phyloP scores from a whole-genome alignment of 2,329 filamentous ascomycete genomes.

The Nemania diffusa region DNA sequence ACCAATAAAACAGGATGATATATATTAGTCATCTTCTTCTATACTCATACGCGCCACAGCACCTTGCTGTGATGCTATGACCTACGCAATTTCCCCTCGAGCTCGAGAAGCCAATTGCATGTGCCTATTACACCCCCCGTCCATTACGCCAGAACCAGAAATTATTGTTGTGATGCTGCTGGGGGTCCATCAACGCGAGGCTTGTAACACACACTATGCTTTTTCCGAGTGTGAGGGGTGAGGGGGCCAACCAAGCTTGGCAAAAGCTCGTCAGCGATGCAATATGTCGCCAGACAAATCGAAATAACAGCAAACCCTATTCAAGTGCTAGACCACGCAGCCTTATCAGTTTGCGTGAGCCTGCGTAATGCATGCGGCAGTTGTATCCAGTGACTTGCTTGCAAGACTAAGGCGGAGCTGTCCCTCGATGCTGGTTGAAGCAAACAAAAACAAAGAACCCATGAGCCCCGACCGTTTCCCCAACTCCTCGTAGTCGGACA shows the following conservation, averaged over 20 bases:
- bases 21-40: slow-evolving; percentile 36
- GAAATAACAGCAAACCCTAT: slow-evolving; percentile 16
- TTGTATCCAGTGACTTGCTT: slow-evolving; percentile 32
- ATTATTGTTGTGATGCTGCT: not conserved
- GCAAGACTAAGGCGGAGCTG: slow-evolving; percentile 21
- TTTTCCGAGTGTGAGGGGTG: not conserved
- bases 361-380: slow-evolving; percentile 2
- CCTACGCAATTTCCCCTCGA: slow-evolving; percentile 4
- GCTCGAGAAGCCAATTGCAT: slow-evolving; percentile 9
- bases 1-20: slow-evolving; percentile 25
- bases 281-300: slow-evolving; percentile 13
- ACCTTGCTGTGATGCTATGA: slow-evolving; percentile 9
- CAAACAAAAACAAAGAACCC: slow-evolving; percentile 37
- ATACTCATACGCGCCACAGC: slow-evolving; percentile 21
- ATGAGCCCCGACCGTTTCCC: slow-evolving; percentile 39
- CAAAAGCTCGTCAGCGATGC: slow-evolving; percentile 23
- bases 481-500: slow-evolving; percentile 45
- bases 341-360: slow-evolving; percentile 8
- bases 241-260: slow-evolving; percentile 1
- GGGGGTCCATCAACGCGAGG: not conserved
- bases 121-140: slow-evolving; percentile 20
- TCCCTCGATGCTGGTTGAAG: slow-evolving; percentile 20
- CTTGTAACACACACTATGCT: not conserved
- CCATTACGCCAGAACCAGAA: slow-evolving; percentile 23
- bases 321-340: slow-evolving; percentile 16